Base-by-base conservation (phyloP, 2,329 filamentous ascomycete genomes). In the Elsinoe ampelina region DNA sequence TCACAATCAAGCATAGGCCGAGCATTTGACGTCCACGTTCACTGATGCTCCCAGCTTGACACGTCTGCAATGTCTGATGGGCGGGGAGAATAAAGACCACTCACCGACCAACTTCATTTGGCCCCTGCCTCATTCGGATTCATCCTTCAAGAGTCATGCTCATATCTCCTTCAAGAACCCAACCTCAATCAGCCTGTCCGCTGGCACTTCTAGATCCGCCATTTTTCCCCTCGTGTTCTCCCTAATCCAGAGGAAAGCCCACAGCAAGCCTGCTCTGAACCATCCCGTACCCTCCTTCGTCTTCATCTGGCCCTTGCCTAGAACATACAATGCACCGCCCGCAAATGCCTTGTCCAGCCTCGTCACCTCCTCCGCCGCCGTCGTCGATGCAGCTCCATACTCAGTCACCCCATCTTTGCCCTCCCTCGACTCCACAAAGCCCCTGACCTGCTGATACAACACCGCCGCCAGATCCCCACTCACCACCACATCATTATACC, bases 161-260 rank as follows among this genome's bases (percentile, higher is more conserved):
- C 36, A 56, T 7, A 56, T 56, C 41, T 56, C 54, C 15, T 56
- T 56, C 42, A 56, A 48, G 19, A 86, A 87, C 0, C 84, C 84
- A 15, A 87, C 82, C 70, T 86, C 84, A 15, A 87, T 78, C 48
- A 86, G 66, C 50, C 77, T 75, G 58, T 86, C 82, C 58, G 79
- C 76, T 0, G 79, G 76, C 41, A 85, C 70, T 50, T 78, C 71
- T 58, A 86, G 68, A 62, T 83, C 82, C 12, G 82, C 80, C 68
- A 86, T 79, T 72, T 86, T 87, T 1, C 80, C 77, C 54, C 83
- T 71, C 11, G 80, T 82, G 61, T 85, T 86, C 38, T 87, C 83
- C 30, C 83, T 70, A 52, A 86, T 75, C 73, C 82, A 86, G 58
- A 87, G 67, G 60, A 86, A 87, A 0, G 75, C 68, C 50, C 72